Base-by-base conservation (phyloP, 2,329 filamentous ascomycete species). In the Alternaria sp. region DNA sequence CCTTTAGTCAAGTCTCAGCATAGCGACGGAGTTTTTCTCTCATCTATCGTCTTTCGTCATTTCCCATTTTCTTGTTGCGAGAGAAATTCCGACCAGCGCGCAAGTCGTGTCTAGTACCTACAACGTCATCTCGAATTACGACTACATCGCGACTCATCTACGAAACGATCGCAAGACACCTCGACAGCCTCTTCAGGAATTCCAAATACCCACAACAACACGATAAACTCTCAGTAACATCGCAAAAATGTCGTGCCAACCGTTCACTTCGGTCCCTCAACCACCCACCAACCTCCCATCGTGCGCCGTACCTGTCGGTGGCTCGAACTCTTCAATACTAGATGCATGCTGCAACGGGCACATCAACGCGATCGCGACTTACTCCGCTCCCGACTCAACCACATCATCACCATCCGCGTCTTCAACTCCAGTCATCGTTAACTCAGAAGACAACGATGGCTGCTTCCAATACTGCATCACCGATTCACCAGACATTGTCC, bases 271-370 rank as follows among this genome's bases (percentile, higher is more conserved):
- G 6, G 61, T 76, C 26, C 73, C 74, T 4, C 55, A 59, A 19
- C 74, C 74, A 23, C 72, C 72, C 23, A 75, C 73, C 12, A 61
- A 59, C 17, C 54, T 60, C 13, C 30, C 71, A 17, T 67, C 73
- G 19, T 75, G 73, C 61, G 68, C 73, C 7, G 68, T 77, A 11
- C 74, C 70, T 26, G 51, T 76, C 26, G 74, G 74, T 46, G 69
- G 70, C 44, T 66, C 65, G 19, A 77, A 77, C 61, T 64, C 68
- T 25, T 71, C 74, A 12, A 70, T 75, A 26, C 68, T 77, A 40
- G 73, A 77, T 52, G 68, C 66, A 21, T 77, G 74, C 50, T 77
- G 74, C 59, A 76, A 76, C 55, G 68, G 72, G 9, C 71, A 76
- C 59, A 70, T 76, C 65, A 75, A 76, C 44, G 60, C 66, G 8